Base-by-base conservation (phyloP, 2,329 filamentous ascomycete species). In the Fusarium beomiforme region DNA sequence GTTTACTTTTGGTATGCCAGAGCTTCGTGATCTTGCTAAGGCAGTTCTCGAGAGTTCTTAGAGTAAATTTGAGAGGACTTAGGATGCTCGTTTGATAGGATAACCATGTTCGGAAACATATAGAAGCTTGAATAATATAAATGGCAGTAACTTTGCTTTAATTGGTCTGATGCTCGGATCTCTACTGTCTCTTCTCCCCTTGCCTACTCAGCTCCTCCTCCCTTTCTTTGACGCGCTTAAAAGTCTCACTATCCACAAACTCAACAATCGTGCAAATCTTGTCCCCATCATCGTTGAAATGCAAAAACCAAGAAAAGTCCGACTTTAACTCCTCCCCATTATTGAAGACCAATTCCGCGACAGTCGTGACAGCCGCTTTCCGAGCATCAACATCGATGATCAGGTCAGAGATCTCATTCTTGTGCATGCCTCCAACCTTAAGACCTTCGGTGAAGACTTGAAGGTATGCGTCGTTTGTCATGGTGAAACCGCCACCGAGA, bases 241-340 rank as follows among this genome's bases (percentile, higher is more conserved):
- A 65, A 1, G 36, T 21, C 10, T 66, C 57, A 14, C 41, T 47
- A 6, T 71, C 68, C 3, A 71, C 66, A 51, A 71, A 71, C 36
- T 71, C 69, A 2, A 71, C 39, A 13, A 69, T 71, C 24, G 55
- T 71, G 6, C 44, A 61, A 5, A 71, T 54, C 29, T 62, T 62
- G 1, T 56, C 42, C 0, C 69, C 69, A 39, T 71, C 51, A 0
- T 66, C 53, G 3, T 54, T 71, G 0, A 71, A 61, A 12, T 65
- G 43, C 7, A 71, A 14, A 13, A 71, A 65, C 69, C 69, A 71
- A 1, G 51, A 46, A 23, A 65, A 64, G 8, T 71, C 69, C 59
- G 69, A 21, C 2, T 16, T 42, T 3, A 65, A 17, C 1, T 49
- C 50, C 12, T 71, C 59, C 0, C 69, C 64, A 2, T 54, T 43